A percentile compares a stretch with the other conserved stretches of the same genome.
phyloP scores from a whole-genome alignment of 2,329 filamentous ascomycete species.

The Nothopassalora personata region DNA sequence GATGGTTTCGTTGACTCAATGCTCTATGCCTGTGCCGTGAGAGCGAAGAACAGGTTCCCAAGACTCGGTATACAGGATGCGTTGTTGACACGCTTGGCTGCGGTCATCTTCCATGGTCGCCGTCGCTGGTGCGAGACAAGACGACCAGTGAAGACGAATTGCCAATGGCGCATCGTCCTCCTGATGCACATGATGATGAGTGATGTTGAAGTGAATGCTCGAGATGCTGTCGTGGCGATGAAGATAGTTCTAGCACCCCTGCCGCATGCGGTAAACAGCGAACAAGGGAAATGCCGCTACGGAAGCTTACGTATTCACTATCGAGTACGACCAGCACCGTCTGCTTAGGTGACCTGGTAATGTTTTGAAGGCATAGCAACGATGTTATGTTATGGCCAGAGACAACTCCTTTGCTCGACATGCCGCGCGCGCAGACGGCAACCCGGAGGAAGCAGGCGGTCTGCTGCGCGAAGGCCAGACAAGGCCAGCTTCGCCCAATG shows the following conservation, averaged over 20 bases:
- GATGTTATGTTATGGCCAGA: constrained; percentile 36
- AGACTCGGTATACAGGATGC: too few relatives aligned
- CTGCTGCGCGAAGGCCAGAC: constrained; percentile 22
- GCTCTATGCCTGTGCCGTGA: too few relatives aligned
- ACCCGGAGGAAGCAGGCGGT: constrained; percentile 26
- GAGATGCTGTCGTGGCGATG: too few relatives aligned
- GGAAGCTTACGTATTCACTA: neutral
- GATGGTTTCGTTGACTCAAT: too few relatives aligned
- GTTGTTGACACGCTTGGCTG: too few relatives aligned
- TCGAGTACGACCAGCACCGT: neutral
- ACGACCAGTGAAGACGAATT: too few relatives aligned
- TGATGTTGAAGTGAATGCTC: too few relatives aligned
- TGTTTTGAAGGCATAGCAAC: constrained; percentile 16
- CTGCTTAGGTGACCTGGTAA: neutral
- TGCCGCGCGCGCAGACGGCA: constrained; percentile 20
- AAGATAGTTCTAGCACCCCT: neutral
- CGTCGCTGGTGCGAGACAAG: too few relatives aligned
- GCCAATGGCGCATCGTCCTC: too few relatives aligned
- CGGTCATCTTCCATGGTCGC: too few relatives aligned
- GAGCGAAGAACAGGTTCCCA: too few relatives aligned
- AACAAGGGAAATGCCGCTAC: neutral
- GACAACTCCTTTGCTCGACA: constrained; percentile 26
- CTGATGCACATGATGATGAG: too few relatives aligned
- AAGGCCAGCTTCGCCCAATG: constrained; percentile 22
- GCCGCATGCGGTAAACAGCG: neutral